A percentile compares a stretch with the other conserved stretches of the same genome.
Evolutionary conservation across 2,329 filamentous ascomycete species (phyloP).

Genomic region (Zasmidium angulare): DNA sequence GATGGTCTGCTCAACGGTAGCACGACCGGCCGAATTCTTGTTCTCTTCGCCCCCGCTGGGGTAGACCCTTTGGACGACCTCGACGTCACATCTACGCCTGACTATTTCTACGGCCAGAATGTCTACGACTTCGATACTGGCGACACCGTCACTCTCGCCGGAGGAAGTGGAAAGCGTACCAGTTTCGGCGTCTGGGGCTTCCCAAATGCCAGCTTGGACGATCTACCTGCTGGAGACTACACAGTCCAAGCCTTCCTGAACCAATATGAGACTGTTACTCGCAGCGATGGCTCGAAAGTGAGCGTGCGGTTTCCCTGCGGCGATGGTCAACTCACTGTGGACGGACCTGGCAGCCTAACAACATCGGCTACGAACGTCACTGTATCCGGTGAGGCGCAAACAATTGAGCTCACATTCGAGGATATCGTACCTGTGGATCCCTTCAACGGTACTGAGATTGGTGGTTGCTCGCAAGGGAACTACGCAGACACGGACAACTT

Average conservation of each 20-base stretch:
- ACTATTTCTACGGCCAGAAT: constrained; percentile 41
- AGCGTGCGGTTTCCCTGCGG: constrained; percentile 40
- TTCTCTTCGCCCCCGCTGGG: neutral
- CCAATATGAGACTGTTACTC: constrained; percentile 36
- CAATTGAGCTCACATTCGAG: constrained; percentile 32
- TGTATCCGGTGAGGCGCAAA: constrained; percentile 32
- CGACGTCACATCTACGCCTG: constrained; percentile 36
- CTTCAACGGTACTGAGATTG: constrained; percentile 37
- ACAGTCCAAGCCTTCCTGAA: constrained; percentile 39
- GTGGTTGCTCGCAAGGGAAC: constrained; percentile 41
- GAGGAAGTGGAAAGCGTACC: constrained; percentile 29
- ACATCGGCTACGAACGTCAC: constrained; percentile 29
- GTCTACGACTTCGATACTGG: constrained; percentile 30
- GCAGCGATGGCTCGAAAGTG: constrained; percentile 39
- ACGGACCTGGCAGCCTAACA: constrained; percentile 34
- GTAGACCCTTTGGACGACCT: constrained; percentile 37
- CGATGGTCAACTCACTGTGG: constrained; percentile 34
- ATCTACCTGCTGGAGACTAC: constrained; percentile 35
- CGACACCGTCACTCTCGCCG: constrained; percentile 28
- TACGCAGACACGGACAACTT: constrained; percentile 36
- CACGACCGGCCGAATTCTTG: neutral
- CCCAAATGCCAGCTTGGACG: constrained; percentile 34
- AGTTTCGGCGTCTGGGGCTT: constrained; percentile 36
- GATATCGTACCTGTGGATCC: constrained; percentile 22
- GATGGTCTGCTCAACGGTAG: neutral